Evolutionary conservation across 345 rosid genomes (phyloP).

Genomic region (Microthlaspi erraticum): DNA sequence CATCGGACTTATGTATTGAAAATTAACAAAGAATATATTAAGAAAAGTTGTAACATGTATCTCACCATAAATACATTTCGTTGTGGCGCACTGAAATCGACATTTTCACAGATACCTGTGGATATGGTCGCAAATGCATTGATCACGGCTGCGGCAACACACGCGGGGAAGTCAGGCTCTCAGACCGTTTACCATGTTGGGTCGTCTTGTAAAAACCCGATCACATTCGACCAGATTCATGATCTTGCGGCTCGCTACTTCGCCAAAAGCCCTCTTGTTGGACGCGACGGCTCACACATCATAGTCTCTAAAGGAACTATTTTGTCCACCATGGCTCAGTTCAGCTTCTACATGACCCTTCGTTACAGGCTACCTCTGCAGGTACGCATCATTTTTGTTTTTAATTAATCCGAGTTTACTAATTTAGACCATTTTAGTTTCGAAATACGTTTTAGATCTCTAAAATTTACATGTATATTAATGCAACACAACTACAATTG

Average conservation of each 20-base stretch:
- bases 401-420: not conserved
- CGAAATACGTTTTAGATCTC: too few relatives aligned
- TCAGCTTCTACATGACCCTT: conserved; percentile 68
- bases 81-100: not conserved
- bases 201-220: conserved; percentile 61
- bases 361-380: conserved; percentile 66
- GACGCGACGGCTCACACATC: conserved; percentile 70
- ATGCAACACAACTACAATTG: not conserved
- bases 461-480: too few relatives aligned
- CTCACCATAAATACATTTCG: not conserved
- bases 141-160: conserved; percentile 25
- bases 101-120: conserved; percentile 34
- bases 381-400: conserved; percentile 40
- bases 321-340: conserved; percentile 63
- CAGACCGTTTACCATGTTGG: conserved; percentile 76
- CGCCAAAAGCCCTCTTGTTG: conserved; percentile 66
- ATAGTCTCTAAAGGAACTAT: conserved; percentile 59
- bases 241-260: conserved; percentile 62
- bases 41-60: too few relatives aligned
- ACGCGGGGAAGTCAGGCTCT: conserved; percentile 30
- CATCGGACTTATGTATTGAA: too few relatives aligned
- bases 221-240: conserved; percentile 52
- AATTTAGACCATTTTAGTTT: too few relatives aligned
- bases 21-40: too few relatives aligned
- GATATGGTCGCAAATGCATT: conserved; percentile 43